phyloP scores from a whole-genome alignment of 441 rosid genomes.

The Arabidopsis hybrid region DNA sequence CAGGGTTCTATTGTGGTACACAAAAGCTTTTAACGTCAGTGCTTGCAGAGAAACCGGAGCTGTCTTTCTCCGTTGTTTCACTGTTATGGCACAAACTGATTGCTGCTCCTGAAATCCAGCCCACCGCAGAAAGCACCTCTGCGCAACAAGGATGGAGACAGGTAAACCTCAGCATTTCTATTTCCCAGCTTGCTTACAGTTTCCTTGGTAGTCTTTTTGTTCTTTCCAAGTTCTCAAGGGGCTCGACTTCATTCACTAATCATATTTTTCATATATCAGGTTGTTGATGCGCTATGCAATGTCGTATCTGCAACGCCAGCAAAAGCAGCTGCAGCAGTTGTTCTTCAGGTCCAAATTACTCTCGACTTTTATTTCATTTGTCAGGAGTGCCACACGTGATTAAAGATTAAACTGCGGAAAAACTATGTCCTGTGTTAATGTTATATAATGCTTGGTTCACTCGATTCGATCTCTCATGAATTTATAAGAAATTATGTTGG shows the following conservation, averaged over 20 bases:
- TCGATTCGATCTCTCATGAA: neutral
- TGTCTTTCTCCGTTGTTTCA: conserved; percentile 96
- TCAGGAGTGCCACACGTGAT: neutral
- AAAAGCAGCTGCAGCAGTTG: conserved; percentile 93
- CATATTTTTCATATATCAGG: conserved; percentile 55
- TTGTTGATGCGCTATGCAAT: conserved; percentile 95
- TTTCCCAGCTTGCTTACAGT: conserved; percentile 9
- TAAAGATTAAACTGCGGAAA: conserved; percentile 22
- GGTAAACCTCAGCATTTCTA: conserved; percentile 54
- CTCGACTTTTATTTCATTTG: conserved; percentile 32
- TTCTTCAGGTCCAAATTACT: conserved; percentile 88
- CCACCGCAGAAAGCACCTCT: conserved; percentile 93
- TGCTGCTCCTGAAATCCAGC: conserved; percentile 94
- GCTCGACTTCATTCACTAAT: conserved; percentile 27
- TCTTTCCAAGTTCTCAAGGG: conserved; percentile 22
- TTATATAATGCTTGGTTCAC: neutral
- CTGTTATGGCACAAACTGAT: conserved; percentile 95
- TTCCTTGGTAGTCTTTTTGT: conserved; percentile 18
- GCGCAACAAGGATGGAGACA: conserved; percentile 99
- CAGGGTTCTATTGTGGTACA: conserved; percentile 90
- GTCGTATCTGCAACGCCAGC: conserved; percentile 93
- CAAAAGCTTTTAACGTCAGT: conserved; percentile 89
- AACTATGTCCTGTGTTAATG: neutral
- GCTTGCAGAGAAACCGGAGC: conserved; percentile 91
- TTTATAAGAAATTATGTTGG: neutral